These are phyloP conservation scores for Periglandula ipomoeae DNA, from an alignment of 2,329 filamentous ascomycete species.

Conservation along the genomic window DNA sequence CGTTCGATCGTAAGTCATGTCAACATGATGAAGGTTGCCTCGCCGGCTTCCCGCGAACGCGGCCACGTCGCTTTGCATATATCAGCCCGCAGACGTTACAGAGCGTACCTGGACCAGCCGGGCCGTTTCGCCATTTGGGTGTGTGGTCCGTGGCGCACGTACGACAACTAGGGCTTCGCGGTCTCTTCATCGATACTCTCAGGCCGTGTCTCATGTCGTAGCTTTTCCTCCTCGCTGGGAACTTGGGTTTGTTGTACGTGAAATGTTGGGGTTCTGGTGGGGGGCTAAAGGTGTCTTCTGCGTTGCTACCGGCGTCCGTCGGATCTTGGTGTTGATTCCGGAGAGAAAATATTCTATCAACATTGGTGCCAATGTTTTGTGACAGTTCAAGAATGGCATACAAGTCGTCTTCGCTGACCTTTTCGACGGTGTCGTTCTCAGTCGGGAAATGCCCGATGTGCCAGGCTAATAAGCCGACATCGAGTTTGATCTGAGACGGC, in stretches of 20 bases:
- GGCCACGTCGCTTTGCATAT: slow-evolving; percentile 17
- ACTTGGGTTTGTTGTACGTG: not conserved
- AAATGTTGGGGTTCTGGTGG: not conserved
- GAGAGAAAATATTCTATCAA: slow-evolving; percentile 8
- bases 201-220: not conserved
- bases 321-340: slow-evolving; percentile 5
- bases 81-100: slow-evolving; percentile 65
- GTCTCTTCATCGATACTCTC: slow-evolving; percentile 1
- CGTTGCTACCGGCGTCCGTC: slow-evolving; percentile 1
- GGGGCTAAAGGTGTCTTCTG: not conserved
- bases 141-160: slow-evolving; percentile 62
- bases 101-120: slow-evolving; percentile 62
- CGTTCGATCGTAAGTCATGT: not conserved
- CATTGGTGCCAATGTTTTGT: slow-evolving; percentile 9
- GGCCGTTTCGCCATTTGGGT: slow-evolving; percentile 66
- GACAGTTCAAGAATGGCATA: slow-evolving; percentile 9
- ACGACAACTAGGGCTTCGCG: slow-evolving; percentile 19
- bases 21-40: slow-evolving; percentile 6
- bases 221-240: not conserved
- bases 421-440: slow-evolving; percentile 3
- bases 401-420: slow-evolving; percentile 9
- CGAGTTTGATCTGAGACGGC: slow-evolving; percentile 7
- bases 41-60: not conserved
- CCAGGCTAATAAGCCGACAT: slow-evolving; percentile 8
- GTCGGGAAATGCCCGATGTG: slow-evolving; percentile 8